Evolutionary conservation across 495 filamentous ascomycete species (phyloP), one percentile per base, ranked within the genome.

Genomic region (Xylaria curta): DNA sequence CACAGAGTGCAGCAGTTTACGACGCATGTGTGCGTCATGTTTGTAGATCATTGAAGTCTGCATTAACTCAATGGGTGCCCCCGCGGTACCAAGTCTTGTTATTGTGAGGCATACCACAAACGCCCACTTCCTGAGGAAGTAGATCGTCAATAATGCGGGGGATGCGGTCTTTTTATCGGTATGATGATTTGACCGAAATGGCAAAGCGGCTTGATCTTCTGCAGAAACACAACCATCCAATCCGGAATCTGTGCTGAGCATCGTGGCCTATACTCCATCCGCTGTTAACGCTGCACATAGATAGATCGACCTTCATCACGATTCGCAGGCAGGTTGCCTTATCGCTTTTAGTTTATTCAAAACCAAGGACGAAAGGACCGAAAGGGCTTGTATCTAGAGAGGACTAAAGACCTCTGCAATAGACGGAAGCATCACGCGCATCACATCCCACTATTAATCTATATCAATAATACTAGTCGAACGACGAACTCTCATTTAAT

Each of bases 1-100:
- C 65, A 67, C 65, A 67, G 65, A 36, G 49, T 28, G 49, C 65
- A 67, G 65, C 47, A 67, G 65, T 49, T 38, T 64, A 64, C 63
- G 63, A 53, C 63, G 46, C 46, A 21, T 28, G 44, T 51, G 63
- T 53, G 63, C 63, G 47, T 49, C 63, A 66, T 53, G 63, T 53
- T 42, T 56, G 65, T 56, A 24, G 49, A 67, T 67, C 65, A 38
- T 12, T 21, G 33, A 60, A 31, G 24, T 56, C 24, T 56, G 53
- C 53, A 56, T 56, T 13, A 24, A 56, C n/a, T n/a, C n/a, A n/a
- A 56, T 17, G 53, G 17, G 53, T 19, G 31, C 58, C 42, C 62
- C 46, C 60, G 36, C 60, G 60, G 9, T 60, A 36, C 59, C 15
- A 38, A 38, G 56, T 28, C 38, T 62, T 42, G 59, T 62, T 42